Conservation (phyloP, 108 stramenopile species). For the Fistulifera solaris region DNA sequence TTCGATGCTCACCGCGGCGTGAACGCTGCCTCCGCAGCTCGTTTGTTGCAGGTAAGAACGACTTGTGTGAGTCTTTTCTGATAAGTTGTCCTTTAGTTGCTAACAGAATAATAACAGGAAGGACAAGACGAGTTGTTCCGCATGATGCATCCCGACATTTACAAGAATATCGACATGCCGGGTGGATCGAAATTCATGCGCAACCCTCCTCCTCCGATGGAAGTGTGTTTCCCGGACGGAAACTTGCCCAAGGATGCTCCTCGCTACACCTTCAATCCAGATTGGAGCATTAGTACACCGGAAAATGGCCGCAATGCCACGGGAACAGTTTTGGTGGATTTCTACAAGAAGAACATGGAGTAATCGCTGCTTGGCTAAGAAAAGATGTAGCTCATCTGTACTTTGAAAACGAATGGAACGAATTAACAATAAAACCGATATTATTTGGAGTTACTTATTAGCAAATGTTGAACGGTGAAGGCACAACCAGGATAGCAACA, state of each 20-base stretch:
- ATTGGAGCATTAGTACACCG: slow-evolving; percentile 70
- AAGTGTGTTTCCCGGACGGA: slow-evolving; percentile 91
- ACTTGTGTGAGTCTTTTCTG: neutral
- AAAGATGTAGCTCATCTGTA: too few species aligned
- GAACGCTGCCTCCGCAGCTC: slow-evolving; percentile 46
- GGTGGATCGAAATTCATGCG: slow-evolving; percentile 97
- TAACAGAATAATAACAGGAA: slow-evolving; percentile 24
- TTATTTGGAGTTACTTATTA: too few species aligned
- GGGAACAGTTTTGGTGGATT: slow-evolving; percentile 81
- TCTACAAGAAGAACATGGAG: slow-evolving; percentile 89
- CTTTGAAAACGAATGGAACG: too few species aligned
- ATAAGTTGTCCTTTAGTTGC: neutral
- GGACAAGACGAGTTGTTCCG: slow-evolving; percentile 68
- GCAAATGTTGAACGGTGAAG: too few species aligned
- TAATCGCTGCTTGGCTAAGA: slow-evolving; percentile 20
- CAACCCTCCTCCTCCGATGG: slow-evolving; percentile 87
- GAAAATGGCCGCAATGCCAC: slow-evolving; percentile 67
- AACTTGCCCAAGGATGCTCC: slow-evolving; percentile 78
- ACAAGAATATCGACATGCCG: slow-evolving; percentile 90
- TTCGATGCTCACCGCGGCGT: slow-evolving; percentile 76
- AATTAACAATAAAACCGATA: too few species aligned
- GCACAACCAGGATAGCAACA: too few species aligned
- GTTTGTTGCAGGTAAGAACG: slow-evolving; percentile 56
- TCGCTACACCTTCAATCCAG: slow-evolving; percentile 70
- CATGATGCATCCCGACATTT: slow-evolving; percentile 85